Evolutionary conservation across 73 alveolate species (phyloP).

Genomic region (Stentor coeruleus): DNA sequence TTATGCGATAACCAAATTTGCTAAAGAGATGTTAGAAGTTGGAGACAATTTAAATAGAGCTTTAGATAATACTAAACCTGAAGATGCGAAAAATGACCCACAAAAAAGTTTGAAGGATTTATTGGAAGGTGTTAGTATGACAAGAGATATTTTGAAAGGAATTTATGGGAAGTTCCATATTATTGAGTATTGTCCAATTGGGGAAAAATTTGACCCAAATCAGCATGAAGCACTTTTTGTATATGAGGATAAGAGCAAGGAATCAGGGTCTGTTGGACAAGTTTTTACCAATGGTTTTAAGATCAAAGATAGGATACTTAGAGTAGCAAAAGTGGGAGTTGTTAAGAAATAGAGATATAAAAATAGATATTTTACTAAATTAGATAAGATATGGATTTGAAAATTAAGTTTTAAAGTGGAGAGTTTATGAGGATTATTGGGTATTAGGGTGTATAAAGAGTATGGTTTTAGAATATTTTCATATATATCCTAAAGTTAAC

Average conservation of each 20-base stretch:
- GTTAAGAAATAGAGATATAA: no score
- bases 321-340: slow-evolving; percentile 86
- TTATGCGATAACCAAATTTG: slow-evolving; percentile 76
- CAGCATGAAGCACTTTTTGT: slow-evolving; percentile 76
- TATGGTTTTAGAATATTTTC: no score
- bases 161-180: slow-evolving; percentile 58
- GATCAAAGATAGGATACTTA: slow-evolving; percentile 68
- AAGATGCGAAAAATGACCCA: no score
- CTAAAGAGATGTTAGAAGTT: slow-evolving; percentile 84
- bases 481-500: no score
- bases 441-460: no score
- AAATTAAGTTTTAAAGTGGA: not conserved
- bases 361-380: slow-evolving; percentile 26
- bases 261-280: slow-evolving; percentile 52
- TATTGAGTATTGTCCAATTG: slow-evolving; percentile 61
- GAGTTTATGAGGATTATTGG: not conserved
- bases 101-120: slow-evolving; percentile 29
- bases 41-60: slow-evolving; percentile 75
- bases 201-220: slow-evolving; percentile 78
- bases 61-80: slow-evolving; percentile 34
- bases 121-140: slow-evolving; percentile 59
- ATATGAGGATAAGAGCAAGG: slow-evolving; percentile 65
- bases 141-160: slow-evolving; percentile 55
- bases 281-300: slow-evolving; percentile 72
- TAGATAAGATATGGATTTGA: not conserved